These are phyloP conservation scores for Hydnum rufescens DNA, from an alignment of 768 basidiomycete genomes.

Conservation along the genomic window DNA sequence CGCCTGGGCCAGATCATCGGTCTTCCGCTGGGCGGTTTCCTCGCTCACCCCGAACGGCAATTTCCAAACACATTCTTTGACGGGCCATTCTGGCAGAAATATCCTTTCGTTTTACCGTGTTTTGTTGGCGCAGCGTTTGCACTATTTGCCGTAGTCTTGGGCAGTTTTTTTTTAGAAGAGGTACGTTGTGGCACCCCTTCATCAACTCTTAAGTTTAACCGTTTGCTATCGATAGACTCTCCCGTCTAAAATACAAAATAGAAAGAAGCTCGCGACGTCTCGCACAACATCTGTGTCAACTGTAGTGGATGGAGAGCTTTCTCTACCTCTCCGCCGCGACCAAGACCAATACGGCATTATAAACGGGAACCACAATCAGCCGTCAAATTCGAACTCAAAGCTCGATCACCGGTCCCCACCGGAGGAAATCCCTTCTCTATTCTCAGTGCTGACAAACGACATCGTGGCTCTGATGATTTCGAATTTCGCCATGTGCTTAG, in stretches of 20 bases:
- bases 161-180: not conserved
- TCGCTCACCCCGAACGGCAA: slow-evolving; percentile 1
- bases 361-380: not conserved
- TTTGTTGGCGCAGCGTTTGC: slow-evolving; percentile 1
- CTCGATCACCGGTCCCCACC: not conserved
- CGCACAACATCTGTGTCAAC: not conserved
- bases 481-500: not conserved
- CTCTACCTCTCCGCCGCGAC: not conserved
- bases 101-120: slow-evolving; percentile 1
- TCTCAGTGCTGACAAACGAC: not conserved
- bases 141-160: not conserved
- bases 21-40: not conserved
- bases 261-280: not conserved
- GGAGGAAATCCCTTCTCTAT: not conserved
- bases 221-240: not conserved
- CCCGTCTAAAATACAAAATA: not conserved
- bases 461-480: not conserved
- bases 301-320: not conserved
- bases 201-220: not conserved
- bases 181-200: not conserved
- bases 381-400: too few species aligned
- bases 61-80: not conserved
- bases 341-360: not conserved
- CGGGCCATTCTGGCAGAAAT: not conserved
- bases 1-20: slow-evolving; percentile 1